Conservation (phyloP, 2,329 filamentous ascomycete genomes). For the Pyrenophora teres region DNA sequence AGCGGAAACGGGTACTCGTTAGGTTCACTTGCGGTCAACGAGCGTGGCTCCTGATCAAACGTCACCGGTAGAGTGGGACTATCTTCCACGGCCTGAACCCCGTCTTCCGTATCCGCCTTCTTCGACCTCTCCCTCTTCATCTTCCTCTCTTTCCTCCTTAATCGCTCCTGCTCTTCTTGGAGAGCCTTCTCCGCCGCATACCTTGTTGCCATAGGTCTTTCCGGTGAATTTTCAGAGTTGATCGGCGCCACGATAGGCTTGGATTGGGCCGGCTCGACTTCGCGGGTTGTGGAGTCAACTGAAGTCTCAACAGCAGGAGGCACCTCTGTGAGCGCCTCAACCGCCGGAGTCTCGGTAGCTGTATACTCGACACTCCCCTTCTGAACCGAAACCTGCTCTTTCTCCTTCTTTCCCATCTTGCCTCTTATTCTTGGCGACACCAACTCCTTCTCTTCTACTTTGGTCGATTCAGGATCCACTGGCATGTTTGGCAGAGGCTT, state of each 20-base stretch:
- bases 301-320: conserved; percentile 43
- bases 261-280: conserved; percentile 17
- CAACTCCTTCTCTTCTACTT: conserved; percentile 2
- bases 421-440: conserved; percentile 25
- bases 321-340: conserved; percentile 38
- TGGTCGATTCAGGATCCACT: background rate
- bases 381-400: conserved; percentile 28
- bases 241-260: conserved; percentile 8
- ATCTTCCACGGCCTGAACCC: conserved; percentile 2
- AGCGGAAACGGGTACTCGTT: conserved; percentile 39
- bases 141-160: conserved; percentile 47
- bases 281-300: conserved; percentile 27
- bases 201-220: background rate
- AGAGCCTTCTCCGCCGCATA: background rate
- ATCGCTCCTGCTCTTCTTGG: conserved; percentile 20
- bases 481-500: conserved; percentile 14
- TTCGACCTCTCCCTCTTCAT: conserved; percentile 31
- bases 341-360: conserved; percentile 38
- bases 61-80: conserved; percentile 15
- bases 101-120: conserved; percentile 14
- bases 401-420: conserved; percentile 41
- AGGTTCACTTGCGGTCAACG: conserved; percentile 15
- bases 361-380: conserved; percentile 39
- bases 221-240: background rate
- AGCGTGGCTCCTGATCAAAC: conserved; percentile 22